Base-by-base conservation (phyloP, 2,329 filamentous ascomycete species). In the Chaetomiaceae sp. region DNA sequence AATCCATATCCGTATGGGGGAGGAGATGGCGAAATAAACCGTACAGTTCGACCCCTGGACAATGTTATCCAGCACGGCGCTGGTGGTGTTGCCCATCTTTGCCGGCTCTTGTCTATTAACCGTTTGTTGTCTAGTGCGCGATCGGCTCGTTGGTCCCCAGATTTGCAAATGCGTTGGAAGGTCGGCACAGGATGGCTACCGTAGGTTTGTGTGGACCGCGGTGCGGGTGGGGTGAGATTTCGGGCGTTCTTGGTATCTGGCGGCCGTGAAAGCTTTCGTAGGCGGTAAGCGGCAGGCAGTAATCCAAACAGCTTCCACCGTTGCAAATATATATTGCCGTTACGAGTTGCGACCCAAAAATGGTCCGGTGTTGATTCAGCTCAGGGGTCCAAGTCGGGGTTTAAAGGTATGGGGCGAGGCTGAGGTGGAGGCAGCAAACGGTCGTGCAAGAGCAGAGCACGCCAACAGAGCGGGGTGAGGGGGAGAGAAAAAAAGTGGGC, bases 31-130 rank as follows among this genome's bases (percentile, higher is more conserved):
- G 10, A 1, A 33, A 33, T 1, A 9, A 40, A 55, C 58, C 64
- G 47, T 76, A 96, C 92, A 99, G 78, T 99, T 99, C 64, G 91
- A 94, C 65, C 87, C 90, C 67, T 95, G 89, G 70, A 96, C 91
- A 66, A 99, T 96, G 74, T 87, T 94, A 74, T 97, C 92, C 72
- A 97, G 80, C 69, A 97, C 86, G 63, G 79, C 75, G 69, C 83
- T 86, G 62, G 81, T 83, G 53, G 81, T 81, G 72, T 87, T 86
- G 63, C 84, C 84, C 84, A 87, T 87, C 61, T 62, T n/a, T 60
- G 55, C 36, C 55, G 38, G 55, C 25, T 48, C 16, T 38, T 20
- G 23, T 21, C 23, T 14, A 11, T 30, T n/a, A 20, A 18, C 20
- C 20, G 2, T n/a, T 40, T 38, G n/a, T 8, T n/a, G 16, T 16